Base-by-base conservation (phyloP, 768 basidiomycete species). In the Hydnomerulius pinastri region DNA sequence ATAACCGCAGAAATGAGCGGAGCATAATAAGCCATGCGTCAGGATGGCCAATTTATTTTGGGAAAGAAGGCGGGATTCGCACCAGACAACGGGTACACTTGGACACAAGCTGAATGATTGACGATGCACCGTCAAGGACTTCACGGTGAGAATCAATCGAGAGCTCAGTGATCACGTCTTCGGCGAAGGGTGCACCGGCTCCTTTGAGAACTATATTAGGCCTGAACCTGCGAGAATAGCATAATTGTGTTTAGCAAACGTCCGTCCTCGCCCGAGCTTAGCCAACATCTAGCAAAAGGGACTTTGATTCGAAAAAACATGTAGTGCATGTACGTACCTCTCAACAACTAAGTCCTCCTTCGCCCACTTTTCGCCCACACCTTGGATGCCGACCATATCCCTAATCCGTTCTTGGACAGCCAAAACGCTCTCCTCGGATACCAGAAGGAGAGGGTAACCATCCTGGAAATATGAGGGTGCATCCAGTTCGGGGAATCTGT, bases 31-130 rank as follows among this genome's bases (percentile, higher is more conserved):
- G 25, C 27, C 12, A 17, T 23, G 39, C 18, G 32, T 53, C 48
- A 49, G 53, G 30, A 40, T 42, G 3, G 20, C 44, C 38, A 27
- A 45, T 33, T 41, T 48, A 45, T 40, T 55, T 45, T 28, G 24
- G 6, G 47, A 48, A 33, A 49, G n/a, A 29, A 28, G 35, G 12
- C 10, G 9, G 48, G 25, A 66, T 80, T 65, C 64, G 61, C 53
- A 90, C 89, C 73, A 87, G 66, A 67, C 89, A 92, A 43, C 89
- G 80, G 28, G 79, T 63, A 63, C 87, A 90, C 51, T 82, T 82
- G 10, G 80, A 82, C 20, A 92, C 87, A 3, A 90, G 71, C 15
- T 73, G 73, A 49, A 90, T 73, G 10, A 62, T 49, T 24, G 61
- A 55, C 25, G 55, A 41, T 32, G 56, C 53, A 21, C 36, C 49